A percentile compares a stretch with the other conserved stretches of the same genome.
These are phyloP conservation scores for Verticillium klebahnii DNA, from an alignment of 2,329 filamentous ascomycete genomes.

Conservation along the genomic window DNA sequence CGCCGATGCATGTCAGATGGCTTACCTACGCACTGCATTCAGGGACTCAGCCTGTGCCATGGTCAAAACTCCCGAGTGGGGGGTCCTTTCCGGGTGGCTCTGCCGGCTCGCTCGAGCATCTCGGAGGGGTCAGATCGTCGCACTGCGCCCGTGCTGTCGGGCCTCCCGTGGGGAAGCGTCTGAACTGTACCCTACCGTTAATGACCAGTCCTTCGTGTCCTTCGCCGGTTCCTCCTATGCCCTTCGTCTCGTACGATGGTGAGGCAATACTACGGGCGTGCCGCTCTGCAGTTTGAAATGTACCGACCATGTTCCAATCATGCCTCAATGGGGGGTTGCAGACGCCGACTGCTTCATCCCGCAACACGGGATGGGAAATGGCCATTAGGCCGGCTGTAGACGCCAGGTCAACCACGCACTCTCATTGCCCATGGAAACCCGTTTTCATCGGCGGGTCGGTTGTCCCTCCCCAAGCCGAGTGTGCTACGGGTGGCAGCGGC, in stretches of 20 bases:
- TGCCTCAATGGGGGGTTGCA: background rate
- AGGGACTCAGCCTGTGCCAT: background rate
- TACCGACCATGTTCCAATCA: background rate
- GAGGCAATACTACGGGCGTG: background rate
- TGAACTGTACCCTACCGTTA: background rate
- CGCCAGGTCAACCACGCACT: no score
- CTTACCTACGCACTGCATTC: background rate
- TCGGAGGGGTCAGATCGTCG: background rate
- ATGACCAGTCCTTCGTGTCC: background rate
- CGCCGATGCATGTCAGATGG: background rate
- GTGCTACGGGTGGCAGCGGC: background rate
- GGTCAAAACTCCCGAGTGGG: background rate
- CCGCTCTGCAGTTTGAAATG: background rate
- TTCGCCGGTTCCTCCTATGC: background rate
- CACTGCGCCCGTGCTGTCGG: background rate
- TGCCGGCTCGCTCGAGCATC: background rate
- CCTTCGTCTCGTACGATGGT: background rate
- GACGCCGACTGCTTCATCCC: background rate
- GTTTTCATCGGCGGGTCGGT: background rate
- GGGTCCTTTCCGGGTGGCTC: slow-evolving; percentile 23
- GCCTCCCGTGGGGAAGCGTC: background rate
- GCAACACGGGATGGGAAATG: no score
- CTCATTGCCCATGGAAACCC: background rate
- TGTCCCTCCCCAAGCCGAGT: background rate
- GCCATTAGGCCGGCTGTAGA: no score